Conservation (phyloP, 2,329 filamentous ascomycete species). For the Amphichorda felina region DNA sequence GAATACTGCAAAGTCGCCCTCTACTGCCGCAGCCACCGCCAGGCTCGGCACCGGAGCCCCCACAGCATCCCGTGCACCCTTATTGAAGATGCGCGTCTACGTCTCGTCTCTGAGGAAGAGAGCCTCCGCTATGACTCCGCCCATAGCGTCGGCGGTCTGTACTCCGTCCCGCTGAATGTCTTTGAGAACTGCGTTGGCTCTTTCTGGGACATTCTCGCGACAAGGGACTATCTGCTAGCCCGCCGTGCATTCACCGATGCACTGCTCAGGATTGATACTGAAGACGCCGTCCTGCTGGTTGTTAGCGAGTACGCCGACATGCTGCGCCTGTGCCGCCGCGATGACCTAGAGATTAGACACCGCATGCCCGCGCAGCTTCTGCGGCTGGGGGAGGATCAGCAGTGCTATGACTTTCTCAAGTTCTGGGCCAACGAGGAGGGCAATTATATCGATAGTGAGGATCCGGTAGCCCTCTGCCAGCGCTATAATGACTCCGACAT, state of each 20-base stretch:
- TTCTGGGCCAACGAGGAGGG: neutral
- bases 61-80: too few species aligned
- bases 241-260: neutral
- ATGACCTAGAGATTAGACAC: neutral
- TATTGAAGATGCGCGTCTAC: too few species aligned
- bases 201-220: neutral
- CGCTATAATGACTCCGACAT: neutral
- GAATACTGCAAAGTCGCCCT: too few species aligned
- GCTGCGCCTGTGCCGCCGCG: neutral
- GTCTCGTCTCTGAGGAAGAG: too few species aligned
- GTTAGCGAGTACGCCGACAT: neutral
- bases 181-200: neutral
- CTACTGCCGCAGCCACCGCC: too few species aligned
- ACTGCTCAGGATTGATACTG: neutral
- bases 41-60: too few species aligned
- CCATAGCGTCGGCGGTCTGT: neutral
- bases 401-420: neutral
- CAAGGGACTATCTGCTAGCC: neutral
- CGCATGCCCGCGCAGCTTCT: neutral
- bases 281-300: neutral
- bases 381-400: neutral
- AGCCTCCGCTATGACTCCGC: neutral
- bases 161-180: neutral
- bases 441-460: neutral
- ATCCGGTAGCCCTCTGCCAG: too few species aligned